Evolutionary conservation across 225 moss, liverwort and hornwort genomes (phyloP).

Genomic region (Takakia lepidozioides): DNA sequence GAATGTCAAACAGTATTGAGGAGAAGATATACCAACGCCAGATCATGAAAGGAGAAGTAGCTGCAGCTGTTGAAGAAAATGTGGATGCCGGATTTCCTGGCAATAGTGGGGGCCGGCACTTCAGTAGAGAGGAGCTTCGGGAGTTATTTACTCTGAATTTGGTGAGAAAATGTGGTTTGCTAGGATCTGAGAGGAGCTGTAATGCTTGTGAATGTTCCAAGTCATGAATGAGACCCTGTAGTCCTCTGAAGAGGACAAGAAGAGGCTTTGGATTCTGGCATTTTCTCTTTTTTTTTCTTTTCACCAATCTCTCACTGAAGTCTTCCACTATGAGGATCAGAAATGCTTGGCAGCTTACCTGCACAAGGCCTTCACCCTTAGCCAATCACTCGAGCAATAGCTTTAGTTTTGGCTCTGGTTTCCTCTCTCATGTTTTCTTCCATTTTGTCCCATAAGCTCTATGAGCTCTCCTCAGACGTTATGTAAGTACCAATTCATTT

Average conservation of each 20-base stretch:
- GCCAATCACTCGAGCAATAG: no score
- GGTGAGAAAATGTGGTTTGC: no score
- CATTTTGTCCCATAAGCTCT: no score
- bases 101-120: slow-evolving; percentile 54
- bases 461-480: no score
- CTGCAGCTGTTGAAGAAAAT: slow-evolving; percentile 68
- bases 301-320: no score
- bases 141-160: slow-evolving; percentile 66
- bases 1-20: slow-evolving; percentile 88
- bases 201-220: background rate
- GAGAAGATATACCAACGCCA: slow-evolving; percentile 94
- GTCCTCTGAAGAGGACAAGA: background rate
- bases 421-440: no score
- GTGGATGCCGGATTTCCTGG: slow-evolving; percentile 24
- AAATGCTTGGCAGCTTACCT: no score
- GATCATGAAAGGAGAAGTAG: slow-evolving; percentile 93
- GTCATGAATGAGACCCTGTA: background rate
- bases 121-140: slow-evolving; percentile 79
- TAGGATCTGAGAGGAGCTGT: no score
- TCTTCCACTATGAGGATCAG: no score
- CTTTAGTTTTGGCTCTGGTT: no score
- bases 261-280: background rate
- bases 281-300: background rate
- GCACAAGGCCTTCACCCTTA: no score
- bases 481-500: background rate